Evolutionary conservation across 1,284 basidiomycete genomes (phyloP), one percentile per base, ranked within the genome.

Genomic region (Microbotryum saponariae): DNA sequence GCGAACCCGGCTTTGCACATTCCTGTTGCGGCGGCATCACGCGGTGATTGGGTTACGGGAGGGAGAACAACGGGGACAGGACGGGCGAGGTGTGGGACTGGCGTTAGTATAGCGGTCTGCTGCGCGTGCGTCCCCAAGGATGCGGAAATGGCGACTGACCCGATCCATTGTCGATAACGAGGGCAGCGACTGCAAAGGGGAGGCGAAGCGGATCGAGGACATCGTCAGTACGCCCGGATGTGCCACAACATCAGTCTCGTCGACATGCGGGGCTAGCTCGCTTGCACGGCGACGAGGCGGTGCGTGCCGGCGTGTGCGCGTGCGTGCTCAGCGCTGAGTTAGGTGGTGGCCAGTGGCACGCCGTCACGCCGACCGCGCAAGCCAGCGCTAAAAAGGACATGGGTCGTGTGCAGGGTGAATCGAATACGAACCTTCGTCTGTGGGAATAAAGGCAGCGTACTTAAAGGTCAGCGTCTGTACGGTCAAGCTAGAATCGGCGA

Each of bases 1-100:
- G 80, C 82, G 76, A 82, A 94, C 77, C 89, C 89, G 81, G 88
- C 88, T 80, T 91, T 91, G 83, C 88, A 90, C 88, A 90, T 91
- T 78, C 88, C 88, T 44, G 63, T 59, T 37, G 12, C 18, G 37
- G 23, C 23, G 46, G 48, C 29, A 49, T 18, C 23, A 25, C 37
- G 12, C 37, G 37, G 29, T 12, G 72, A 85, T 86, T 54, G 60
- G 16, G 16, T 37, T 12, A 51, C n/a, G 31, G 4, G 23, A 37
- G 52, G 46, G 33, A 51, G 33, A 55, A 50, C 33, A 45, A 54
- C 27, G 45, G 46, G 5, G 20, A 25, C 37, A 14, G 27, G 55
- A 37, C 20, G 21, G 29, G 25, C 46, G 47, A 25, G 33, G 55
- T 27, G 27, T 29, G 20, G 27, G 54, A 56, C 42, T 10, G 37